phyloP scores from a whole-genome alignment of 148 eudicot genomes.

The Fallopia convolvulus region DNA sequence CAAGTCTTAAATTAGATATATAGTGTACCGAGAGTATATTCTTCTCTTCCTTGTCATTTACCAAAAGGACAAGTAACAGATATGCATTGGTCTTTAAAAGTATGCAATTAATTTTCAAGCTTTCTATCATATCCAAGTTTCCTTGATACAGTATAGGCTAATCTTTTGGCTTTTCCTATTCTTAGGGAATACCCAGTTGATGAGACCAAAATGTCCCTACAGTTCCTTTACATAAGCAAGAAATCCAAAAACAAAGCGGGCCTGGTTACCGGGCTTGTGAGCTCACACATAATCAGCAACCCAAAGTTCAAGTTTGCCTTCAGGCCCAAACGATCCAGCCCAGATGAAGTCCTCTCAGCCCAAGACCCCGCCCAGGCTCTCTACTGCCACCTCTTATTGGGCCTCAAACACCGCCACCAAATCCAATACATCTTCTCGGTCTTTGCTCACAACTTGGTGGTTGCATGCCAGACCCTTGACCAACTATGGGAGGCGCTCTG shows the following conservation, averaged over 20 bases:
- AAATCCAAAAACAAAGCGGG: slow-evolving; percentile 44
- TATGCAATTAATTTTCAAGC: background rate
- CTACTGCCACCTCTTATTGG: slow-evolving; percentile 60
- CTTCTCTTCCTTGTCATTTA: too few species aligned
- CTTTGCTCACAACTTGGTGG: slow-evolving; percentile 54
- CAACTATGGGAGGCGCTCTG: background rate
- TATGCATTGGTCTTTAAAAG: background rate
- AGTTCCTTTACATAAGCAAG: slow-evolving; percentile 52
- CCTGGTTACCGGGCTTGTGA: slow-evolving; percentile 45
- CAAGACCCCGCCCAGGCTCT: slow-evolving; percentile 43
- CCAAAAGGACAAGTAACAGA: too few species aligned
- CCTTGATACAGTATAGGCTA: too few species aligned
- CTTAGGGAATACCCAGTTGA: slow-evolving; percentile 8
- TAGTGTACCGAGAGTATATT: too few species aligned
- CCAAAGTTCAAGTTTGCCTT: slow-evolving; percentile 37
- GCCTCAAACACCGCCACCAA: slow-evolving; percentile 37
- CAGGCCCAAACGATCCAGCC: slow-evolving; percentile 57
- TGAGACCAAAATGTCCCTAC: slow-evolving; percentile 29
- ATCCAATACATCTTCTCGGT: slow-evolving; percentile 45
- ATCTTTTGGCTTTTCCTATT: background rate
- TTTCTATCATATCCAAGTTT: background rate
- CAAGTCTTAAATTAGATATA: too few species aligned
- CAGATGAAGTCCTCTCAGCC: slow-evolving; percentile 52
- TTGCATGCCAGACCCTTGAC: slow-evolving; percentile 41
- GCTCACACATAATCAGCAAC: slow-evolving; percentile 35